Base-by-base conservation (phyloP, 169 alveolate genomes). In the Neospora caninum region DNA sequence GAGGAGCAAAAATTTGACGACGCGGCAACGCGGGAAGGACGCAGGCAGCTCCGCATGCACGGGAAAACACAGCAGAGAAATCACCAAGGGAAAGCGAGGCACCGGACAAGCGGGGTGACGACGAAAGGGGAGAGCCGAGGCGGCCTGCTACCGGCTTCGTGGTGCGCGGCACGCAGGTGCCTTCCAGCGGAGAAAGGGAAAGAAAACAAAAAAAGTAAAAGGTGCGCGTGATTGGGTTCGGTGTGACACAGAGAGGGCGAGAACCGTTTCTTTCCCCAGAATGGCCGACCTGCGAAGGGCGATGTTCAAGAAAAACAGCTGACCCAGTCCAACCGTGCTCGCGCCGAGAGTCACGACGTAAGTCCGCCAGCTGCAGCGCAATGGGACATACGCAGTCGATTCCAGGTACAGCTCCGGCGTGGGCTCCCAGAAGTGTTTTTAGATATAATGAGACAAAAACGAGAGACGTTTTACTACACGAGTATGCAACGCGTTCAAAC, bases 311-410 rank as follows among this genome's bases (percentile, higher is more conserved):
- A 88, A 93, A 7, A 93, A 16, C 70, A 93, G 83, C 88, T 93
- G 95, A 45, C 53, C 41, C 27, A 93, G 25, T 64, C 92, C 93
- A 54, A 93, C 45, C 0, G 42, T 10, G 54, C 49, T n/a, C 38
- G 91, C 86, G 34, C 87, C 70, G 20, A 93, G 36, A 25, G 83
- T 25, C 0, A 93, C 93, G 45, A 67, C 93, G 88, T 93, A 93
- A 6, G 93, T 80, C 88, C 93, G 34, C 95, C 95, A 93, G 73
- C 95, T 93, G 93, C 10, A 80, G 9, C 53, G 36, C 88, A 80
- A 6, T 38, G 31, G 88, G 58, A 49, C 22, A 49, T 13, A 13
- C 4, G 13, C 22, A 4, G 4, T 49, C 22, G 58, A 7, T 49
- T 49, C 58, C 58, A 49, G 58, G 4, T 49, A 49, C 58, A 49